Evolutionary conservation across 108 stramenopile genomes (phyloP).

Genomic region (Skeletonema grethae): DNA sequence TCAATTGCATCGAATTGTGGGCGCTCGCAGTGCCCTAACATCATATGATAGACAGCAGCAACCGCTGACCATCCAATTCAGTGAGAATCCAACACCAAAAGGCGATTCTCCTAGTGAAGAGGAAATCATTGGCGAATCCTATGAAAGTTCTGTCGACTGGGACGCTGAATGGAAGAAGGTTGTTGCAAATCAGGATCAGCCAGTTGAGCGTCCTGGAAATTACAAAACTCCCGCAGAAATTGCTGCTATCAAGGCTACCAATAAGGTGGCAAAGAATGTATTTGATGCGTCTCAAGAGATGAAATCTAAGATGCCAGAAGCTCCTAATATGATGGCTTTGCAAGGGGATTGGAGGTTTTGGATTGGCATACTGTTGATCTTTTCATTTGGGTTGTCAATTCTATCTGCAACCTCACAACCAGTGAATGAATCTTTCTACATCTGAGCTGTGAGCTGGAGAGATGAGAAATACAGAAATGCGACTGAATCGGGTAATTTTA

Average conservation of each 20-base stretch:
- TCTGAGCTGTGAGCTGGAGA: constrained; percentile 16
- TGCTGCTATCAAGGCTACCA: constrained; percentile 33
- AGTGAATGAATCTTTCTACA: constrained; percentile 42
- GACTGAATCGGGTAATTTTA: background rate
- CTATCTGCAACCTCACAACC: constrained; percentile 21
- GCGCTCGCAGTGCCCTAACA: background rate
- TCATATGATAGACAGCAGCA: background rate
- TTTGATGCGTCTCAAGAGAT: constrained; percentile 41
- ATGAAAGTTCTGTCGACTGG: constrained; percentile 35
- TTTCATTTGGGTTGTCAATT: constrained; percentile 42
- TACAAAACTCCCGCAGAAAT: constrained; percentile 40
- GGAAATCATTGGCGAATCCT: constrained; percentile 10
- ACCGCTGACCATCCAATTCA: constrained; percentile 14
- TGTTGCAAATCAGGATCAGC: constrained; percentile 39
- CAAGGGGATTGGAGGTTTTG: constrained; percentile 51
- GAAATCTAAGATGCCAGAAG: constrained; percentile 21
- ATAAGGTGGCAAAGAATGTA: constrained; percentile 46
- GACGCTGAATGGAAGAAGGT: constrained; percentile 51
- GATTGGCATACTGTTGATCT: constrained; percentile 40
- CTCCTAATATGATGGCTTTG: constrained; percentile 32
- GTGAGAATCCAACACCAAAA: constrained; percentile 17
- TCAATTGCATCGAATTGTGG: constrained; percentile 6
- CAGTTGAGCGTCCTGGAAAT: constrained; percentile 22
- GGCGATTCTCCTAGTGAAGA: background rate
- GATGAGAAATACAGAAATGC: background rate